Base-by-base conservation (phyloP, 2,329 filamentous ascomycete genomes). In the Apiospora marii region DNA sequence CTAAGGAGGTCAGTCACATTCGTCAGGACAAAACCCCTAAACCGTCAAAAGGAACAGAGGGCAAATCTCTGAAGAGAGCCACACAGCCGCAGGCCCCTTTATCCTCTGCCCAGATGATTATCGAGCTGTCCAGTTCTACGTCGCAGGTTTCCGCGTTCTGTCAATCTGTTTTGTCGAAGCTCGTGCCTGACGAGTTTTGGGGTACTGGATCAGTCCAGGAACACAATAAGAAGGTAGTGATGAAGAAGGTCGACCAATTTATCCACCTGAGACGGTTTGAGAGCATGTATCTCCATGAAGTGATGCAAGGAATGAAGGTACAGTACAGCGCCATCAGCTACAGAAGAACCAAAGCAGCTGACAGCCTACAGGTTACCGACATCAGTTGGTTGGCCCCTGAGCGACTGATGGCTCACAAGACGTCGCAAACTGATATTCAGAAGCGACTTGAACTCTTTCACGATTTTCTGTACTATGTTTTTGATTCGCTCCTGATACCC, bases 401-500 rank as follows among this genome's bases (percentile, higher is more conserved):
- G 0, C 82, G 82, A 16, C 79, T 87, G 0, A 77, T 80, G 19
- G 81, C 80, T 2, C 78, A 81, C 13, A 95, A 92, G 71, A 85
- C 93, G 69, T 93, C 93, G 73, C 85, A 87, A 73, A 91, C 92
- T 0, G 96, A 98, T 79, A 85, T 89, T 43, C 83, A 84, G 8
- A 98, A 98, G 81, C 91, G 95, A 14, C 85, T 84, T 37, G 93
- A 98, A 78, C 87, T 98, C 0, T 89, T 98, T 68, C 83, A 91
- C 70, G 96, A 99, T 80, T 91, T 98, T 72, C 78, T 98, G 8
- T 98, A 98, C 83, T 99, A 95, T 80, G 76, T 97, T 4, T 96
- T 99, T 78, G 96, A 99, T 82, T 98, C 95, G 0, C 87, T 98
- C 30, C 80, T 99, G 72, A 93, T 98, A 77, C 96, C 96, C 13